Base-by-base conservation (phyloP, 805 yeast species). In the Lipomyces orientalis region DNA sequence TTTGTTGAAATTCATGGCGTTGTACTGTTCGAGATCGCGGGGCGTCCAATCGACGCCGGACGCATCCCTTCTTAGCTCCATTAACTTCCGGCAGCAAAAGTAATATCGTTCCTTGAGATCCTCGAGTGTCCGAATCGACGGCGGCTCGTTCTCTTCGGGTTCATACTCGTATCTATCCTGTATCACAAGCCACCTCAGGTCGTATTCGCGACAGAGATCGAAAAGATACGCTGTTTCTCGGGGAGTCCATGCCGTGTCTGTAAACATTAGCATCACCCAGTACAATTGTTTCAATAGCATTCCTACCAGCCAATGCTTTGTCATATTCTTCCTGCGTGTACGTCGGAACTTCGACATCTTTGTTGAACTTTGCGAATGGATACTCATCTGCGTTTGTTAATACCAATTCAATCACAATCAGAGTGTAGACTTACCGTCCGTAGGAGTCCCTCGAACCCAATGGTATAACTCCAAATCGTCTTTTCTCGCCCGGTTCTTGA, bases 21-120 rank as follows among this genome's bases (percentile, higher is more conserved):
- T 88, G 22, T 89, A 82, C 54, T 92, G 76, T 63, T 85, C 82
- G 34, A 85, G 83, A 68, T 86, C 86, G 16, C 76, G 79, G 1
- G 83, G 78, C 9, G 70, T 56, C 77, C 79, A 59, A 63, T 83
- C 82, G 22, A 79, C 71, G 51, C 81, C 80, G 59, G 84, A 78
- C 52, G 77, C 75, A 66, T 79, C 78, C 43, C 79, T 76, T 62
- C 83, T 79, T 65, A 80, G 77, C 64, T 84, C 81, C 67, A 90
- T 79, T 33, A 90, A 81, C 64, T 84, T 82, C 43, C 86, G 85
- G 58, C 90, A 86, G 9, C 91, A 87, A 22, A 81, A 78, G 75
- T 93, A 95, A 76, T 91, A 92, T 51, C 93, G 88, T 64, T 87
- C 92, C 73, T 93, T 92, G 64, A 95, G 78, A 70, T 93, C 98